Evolutionary conservation across 805 yeast species (phyloP), one percentile per base, ranked within the genome.

Genomic region (Tetrapisispora arboricola): DNA sequence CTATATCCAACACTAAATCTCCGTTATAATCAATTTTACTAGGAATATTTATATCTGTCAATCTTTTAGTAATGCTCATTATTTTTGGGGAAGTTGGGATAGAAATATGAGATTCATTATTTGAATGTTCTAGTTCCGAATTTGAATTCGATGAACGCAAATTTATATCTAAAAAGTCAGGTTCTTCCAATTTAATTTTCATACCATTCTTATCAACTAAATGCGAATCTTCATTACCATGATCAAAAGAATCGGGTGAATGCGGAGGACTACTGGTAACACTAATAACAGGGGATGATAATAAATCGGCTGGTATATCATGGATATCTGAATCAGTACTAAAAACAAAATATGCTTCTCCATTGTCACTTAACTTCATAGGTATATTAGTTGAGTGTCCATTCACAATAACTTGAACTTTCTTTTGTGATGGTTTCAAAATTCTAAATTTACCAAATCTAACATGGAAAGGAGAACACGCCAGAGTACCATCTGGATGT

Each of bases 261-360:
- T 65, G 49, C 38, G 72, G 54, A 0, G 95, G 90, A 18, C 94
- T 81, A 38, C 69, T 67, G 6, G 70, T 64, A 1, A 84, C 79
- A 42, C 83, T 75, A 25, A 82, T 64, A 22, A 87, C 92, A 0
- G 96, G 96, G 0, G 95, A 84, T 0, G 96, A 84, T 49, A 86
- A 75, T 48, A 86, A 71, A 44, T 82, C 82, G 41, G 71, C 68
- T 1, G 96, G 95, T 19, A 92, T 79, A 44, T 75, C 73, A 28
- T 65, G 66, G 9, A 60, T 54, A 34, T 71, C 71, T 32, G 72
- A 74, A 30, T 72, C 72, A 1, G 96, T 83, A 54, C 87, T 95
- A 64, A 92, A 90, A 32, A 92, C 97, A 57, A 92, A 92, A 58
- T 87, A 87, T 0, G 97, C 98, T 61, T 92, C 98, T 12, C 98